These are phyloP conservation scores for Xylaria polymorpha DNA, from an alignment of 2,329 filamentous ascomycete genomes.

Conservation along the genomic window DNA sequence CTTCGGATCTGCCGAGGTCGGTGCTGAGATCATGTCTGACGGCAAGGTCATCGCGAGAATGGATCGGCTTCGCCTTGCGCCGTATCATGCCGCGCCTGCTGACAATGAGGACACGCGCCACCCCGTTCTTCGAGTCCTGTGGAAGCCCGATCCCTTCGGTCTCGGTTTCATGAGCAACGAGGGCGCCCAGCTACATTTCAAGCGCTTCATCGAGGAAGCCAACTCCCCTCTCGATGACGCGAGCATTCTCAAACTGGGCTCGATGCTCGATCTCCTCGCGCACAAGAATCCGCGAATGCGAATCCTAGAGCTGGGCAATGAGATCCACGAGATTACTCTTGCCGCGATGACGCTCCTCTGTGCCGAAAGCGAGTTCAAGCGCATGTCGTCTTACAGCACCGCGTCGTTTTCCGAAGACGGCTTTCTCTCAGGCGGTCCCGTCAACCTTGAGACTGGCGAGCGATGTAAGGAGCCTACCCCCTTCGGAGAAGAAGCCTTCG, in stretches of 20 bases:
- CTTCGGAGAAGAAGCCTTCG: background rate
- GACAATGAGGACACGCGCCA: slow-evolving; percentile 24
- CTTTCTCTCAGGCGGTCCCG: background rate
- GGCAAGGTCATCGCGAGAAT: slow-evolving; percentile 26
- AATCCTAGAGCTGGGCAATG: background rate
- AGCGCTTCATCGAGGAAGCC: background rate
- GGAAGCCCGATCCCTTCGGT: slow-evolving; percentile 39
- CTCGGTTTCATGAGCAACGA: slow-evolving; percentile 13
- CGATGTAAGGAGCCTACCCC: background rate
- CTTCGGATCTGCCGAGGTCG: background rate
- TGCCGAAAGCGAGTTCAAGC: slow-evolving; percentile 15
- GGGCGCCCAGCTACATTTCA: slow-evolving; percentile 2
- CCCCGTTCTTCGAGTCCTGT: slow-evolving; percentile 35
- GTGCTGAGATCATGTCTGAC: background rate
- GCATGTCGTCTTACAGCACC: background rate
- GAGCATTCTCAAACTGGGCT: background rate
- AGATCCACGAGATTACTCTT: background rate
- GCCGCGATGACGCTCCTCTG: no score
- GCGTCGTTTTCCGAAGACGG: background rate
- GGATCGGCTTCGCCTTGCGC: slow-evolving; percentile 8
- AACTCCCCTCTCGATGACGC: background rate
- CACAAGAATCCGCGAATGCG: slow-evolving; percentile 20
- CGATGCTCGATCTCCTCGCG: slow-evolving; percentile 13
- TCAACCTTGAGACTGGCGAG: background rate
- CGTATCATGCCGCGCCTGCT: slow-evolving; percentile 14